phyloP scores from a whole-genome alignment of 2,329 filamentous ascomycete species.

The Cytospora piceae region DNA sequence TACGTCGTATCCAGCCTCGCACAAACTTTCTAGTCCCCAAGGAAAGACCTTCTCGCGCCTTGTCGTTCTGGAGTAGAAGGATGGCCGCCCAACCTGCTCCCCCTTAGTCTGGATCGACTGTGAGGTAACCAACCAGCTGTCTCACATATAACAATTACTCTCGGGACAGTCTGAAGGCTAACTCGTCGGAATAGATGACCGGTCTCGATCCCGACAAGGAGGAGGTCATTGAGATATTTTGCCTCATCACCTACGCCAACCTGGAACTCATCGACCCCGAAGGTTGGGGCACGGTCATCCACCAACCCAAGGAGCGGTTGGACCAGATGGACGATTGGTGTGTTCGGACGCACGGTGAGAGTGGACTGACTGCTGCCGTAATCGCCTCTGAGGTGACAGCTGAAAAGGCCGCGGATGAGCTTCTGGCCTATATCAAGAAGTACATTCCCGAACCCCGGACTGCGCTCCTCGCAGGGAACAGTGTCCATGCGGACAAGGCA shows the following conservation, averaged over 20 bases:
- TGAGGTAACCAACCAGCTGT: conserved; percentile 45
- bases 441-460: conserved; percentile 68
- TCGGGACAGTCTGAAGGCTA: conserved; percentile 14
- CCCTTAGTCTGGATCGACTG: conserved; percentile 84
- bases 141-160: neutral
- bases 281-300: conserved; percentile 81
- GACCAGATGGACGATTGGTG: conserved; percentile 90
- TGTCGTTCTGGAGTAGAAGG: neutral
- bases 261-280: conserved; percentile 74
- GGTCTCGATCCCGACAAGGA: conserved; percentile 79
- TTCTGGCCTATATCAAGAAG: conserved; percentile 78
- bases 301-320: conserved; percentile 71
- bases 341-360: conserved; percentile 73
- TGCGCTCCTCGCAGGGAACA: conserved; percentile 87
- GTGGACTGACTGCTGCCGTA: conserved; percentile 80
- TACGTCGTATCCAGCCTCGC: conserved; percentile 10
- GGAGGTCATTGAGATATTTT: conserved; percentile 88
- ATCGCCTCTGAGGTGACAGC: conserved; percentile 73
- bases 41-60: neutral
- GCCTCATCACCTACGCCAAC: conserved; percentile 82
- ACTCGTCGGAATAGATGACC: conserved; percentile 73
- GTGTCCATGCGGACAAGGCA: conserved; percentile 83
- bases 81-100: conserved; percentile 43
- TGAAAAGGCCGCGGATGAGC: conserved; percentile 68
- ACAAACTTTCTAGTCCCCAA: neutral